Percentiles rank a stretch among this genome's conserved stretches.
phyloP scores from a whole-genome alignment of 2,329 filamentous ascomycete species.

The Pseudocercospora musae region DNA sequence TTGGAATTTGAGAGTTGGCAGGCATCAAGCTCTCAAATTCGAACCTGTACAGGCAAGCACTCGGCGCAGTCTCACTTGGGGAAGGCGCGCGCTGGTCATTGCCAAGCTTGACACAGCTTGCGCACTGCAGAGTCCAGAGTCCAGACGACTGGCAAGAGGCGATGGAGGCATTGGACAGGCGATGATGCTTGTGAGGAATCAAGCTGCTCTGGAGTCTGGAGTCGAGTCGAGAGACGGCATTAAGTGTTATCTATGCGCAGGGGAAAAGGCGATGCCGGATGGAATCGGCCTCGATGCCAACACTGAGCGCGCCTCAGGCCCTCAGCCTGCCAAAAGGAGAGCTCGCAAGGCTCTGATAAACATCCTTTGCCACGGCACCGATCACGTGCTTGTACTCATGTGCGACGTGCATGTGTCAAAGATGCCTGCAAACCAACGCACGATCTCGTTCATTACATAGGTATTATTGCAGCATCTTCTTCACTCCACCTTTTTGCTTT shows the following conservation, averaged over 20 bases:
- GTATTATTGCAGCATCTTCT: no score
- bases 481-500: no score
- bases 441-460: no score
- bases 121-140: no score
- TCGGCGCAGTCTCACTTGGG: not conserved
- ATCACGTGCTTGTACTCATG: not conserved
- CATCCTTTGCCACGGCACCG: not conserved
- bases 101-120: not conserved
- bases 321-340: no score
- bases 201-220: not conserved
- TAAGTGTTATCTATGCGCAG: no score
- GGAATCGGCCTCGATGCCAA: not conserved
- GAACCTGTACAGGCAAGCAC: not conserved
- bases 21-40: not conserved
- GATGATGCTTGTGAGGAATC: not conserved
- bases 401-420: not conserved
- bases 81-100: no score
- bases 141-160: no score
- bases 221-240: not conserved
- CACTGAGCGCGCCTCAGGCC: no score
- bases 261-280: no score
- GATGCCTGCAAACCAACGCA: not conserved
- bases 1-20: not conserved
- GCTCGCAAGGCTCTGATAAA: not conserved
- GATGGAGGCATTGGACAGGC: not conserved